Base-by-base conservation (phyloP, 352 stramenopile genomes). In the Pythium angustatum region DNA sequence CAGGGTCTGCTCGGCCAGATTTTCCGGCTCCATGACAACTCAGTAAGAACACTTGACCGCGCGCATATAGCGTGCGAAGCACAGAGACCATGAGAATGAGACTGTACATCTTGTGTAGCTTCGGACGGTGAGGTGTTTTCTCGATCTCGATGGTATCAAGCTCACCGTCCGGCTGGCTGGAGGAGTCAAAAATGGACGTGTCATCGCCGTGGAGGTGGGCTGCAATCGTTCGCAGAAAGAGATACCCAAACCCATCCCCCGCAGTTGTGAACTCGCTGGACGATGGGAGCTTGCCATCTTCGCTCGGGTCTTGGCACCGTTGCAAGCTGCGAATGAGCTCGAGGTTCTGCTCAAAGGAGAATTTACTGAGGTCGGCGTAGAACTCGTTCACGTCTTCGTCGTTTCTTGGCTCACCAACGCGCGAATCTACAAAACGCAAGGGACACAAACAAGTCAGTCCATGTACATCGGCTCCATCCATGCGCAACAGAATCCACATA, bases 31-130 rank as follows among this genome's bases (percentile, higher is more conserved):
- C 63, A 56, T 68, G 53, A 36, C 74, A 86, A 2, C 62, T 79
- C 27, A 73, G 72, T 2, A 93, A 64, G 34, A 91, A 87, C 28
- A 83, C 68, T 53, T 82, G 82, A 14, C 77, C 85, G 38, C 77
- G 73, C 6, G 81, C 85, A 61, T 91, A 87, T 17, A 91, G 60
- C 8, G 85, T 93, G 5, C 85, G 79, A 17, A 94, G 68, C 19
- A 94, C 77, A 5, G 85, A 91, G 17, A 92, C 84, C 77, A 94
- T 88, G 3, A 93, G 66, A 63, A 94, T 90, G 0, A 90, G 62
- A 27, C 80, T 85, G 72, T 94, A 94, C 81, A 94, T 89, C 68
- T 89, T 88, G 38, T 82, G 83, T 47, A 90, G 73, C 55, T 90
- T 88, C 38, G 72, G 73, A 41, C 82, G 72, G 45, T 83, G 79